phyloP scores from a whole-genome alignment of 345 rosid species.

The Alliaria petiolata region DNA sequence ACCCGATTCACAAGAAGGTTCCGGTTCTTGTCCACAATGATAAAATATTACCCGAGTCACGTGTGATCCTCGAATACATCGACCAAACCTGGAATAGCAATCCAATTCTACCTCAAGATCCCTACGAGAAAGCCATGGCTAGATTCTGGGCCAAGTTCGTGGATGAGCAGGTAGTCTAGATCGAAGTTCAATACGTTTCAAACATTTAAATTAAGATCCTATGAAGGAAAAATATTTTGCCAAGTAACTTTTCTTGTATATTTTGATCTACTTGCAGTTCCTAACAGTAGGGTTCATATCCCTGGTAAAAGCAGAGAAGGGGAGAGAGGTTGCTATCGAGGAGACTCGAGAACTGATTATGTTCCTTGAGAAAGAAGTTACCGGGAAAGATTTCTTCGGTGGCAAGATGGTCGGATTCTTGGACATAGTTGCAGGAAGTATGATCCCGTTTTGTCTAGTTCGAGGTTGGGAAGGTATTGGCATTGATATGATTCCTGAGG shows the following conservation, averaged over 20 bases:
- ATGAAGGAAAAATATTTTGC: too few species aligned
- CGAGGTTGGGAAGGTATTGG: constrained; percentile 8
- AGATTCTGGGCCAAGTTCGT: constrained; percentile 40
- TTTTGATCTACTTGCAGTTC: background rate
- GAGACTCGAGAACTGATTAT: constrained; percentile 14
- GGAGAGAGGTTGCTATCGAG: constrained; percentile 12
- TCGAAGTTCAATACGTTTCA: too few species aligned
- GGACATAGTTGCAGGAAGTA: constrained; percentile 12
- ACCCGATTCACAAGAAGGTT: constrained; percentile 29
- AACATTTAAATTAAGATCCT: too few species aligned
- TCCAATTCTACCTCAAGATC: constrained; percentile 40
- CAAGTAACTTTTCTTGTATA: too few species aligned
- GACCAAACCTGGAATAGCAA: constrained; percentile 39
- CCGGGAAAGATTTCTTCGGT: constrained; percentile 34
- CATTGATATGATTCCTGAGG: constrained; percentile 18
- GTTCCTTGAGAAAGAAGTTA: constrained; percentile 31
- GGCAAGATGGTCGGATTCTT: constrained; percentile 27
- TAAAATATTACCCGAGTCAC: background rate
- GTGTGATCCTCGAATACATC: constrained; percentile 14
- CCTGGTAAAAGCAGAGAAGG: constrained; percentile 11
- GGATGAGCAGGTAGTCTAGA: constrained; percentile 14
- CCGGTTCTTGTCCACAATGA: constrained; percentile 46
- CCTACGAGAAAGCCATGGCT: constrained; percentile 38
- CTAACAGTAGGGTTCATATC: constrained; percentile 2
- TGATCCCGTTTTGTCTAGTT: constrained; percentile 12